A percentile compares a stretch with the other conserved stretches of the same genome.
Evolutionary conservation across 305 asterid species (phyloP).

Genomic region (Fraxinus floribunda): DNA sequence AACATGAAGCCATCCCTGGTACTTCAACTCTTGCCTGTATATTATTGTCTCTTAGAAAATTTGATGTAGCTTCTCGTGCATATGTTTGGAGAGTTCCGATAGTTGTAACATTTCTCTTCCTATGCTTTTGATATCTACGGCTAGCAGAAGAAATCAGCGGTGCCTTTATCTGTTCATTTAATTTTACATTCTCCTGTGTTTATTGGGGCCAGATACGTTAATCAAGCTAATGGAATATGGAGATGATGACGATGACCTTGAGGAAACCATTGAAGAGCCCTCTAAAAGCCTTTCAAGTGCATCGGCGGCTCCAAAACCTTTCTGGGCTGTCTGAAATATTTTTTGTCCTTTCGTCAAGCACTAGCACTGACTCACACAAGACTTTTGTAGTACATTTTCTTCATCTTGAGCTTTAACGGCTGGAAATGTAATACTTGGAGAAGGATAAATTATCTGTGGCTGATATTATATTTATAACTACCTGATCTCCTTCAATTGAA

Average conservation of each 20-base stretch:
- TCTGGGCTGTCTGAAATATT: constrained; percentile 59
- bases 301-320: constrained; percentile 48
- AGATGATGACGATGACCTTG: constrained; percentile 61
- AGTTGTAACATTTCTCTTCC: background rate
- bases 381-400: background rate
- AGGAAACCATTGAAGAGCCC: constrained; percentile 28
- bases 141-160: background rate
- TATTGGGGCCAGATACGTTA: constrained; percentile 58
- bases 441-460: background rate
- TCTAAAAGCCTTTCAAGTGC: constrained; percentile 33
- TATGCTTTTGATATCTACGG: background rate
- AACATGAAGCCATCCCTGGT: constrained; percentile 68
- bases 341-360: background rate
- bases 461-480: background rate
- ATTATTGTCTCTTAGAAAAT: background rate
- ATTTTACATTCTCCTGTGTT: background rate
- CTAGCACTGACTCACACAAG: background rate
- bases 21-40: constrained; percentile 16
- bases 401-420: background rate
- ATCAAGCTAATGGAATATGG: constrained; percentile 91
- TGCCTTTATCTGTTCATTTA: background rate
- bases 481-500: background rate
- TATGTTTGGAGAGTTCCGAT: background rate
- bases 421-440: background rate
- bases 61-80: background rate